Conservation (phyloP, 768 basidiomycete species). For the Chiua virens region DNA sequence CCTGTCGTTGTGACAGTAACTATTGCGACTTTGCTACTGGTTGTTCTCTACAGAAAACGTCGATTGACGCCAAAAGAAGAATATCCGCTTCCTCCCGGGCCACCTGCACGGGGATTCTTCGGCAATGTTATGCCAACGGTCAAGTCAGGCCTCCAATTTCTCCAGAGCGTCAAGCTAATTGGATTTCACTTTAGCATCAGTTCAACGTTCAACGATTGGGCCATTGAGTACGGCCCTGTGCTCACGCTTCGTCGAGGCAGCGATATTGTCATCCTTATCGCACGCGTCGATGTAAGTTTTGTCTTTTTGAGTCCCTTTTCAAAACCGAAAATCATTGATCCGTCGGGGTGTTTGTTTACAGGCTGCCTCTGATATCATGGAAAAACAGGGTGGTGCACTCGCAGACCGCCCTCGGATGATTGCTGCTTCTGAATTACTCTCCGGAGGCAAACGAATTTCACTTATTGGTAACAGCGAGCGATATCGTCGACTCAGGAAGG, state of each 20-base stretch:
- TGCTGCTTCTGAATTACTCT: conserved; percentile 51
- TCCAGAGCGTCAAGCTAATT: not conserved
- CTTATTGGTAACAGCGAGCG: conserved; percentile 50
- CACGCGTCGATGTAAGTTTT: conserved; percentile 16
- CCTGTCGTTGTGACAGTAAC: not conserved
- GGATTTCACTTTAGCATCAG: conserved; percentile 9
- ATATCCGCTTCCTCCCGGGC: conserved; percentile 16
- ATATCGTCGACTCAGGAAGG: conserved; percentile 56
- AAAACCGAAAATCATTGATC: too few relatives aligned
- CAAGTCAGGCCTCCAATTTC: conserved; percentile 5
- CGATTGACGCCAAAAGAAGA: conserved; percentile 5
- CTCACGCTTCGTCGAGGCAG: conserved; percentile 52
- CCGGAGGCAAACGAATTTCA: conserved; percentile 53
- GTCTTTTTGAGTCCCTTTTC: not conserved
- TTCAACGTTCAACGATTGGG: conserved; percentile 48
- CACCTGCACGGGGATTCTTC: conserved; percentile 10
- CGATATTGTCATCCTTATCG: conserved; percentile 16
- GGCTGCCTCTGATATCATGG: conserved; percentile 61
- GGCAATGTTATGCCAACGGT: not conserved
- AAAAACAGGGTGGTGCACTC: conserved; percentile 53
- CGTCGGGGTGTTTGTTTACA: conserved; percentile 16
- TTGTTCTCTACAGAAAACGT: not conserved
- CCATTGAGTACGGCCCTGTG: conserved; percentile 57
- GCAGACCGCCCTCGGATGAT: conserved; percentile 53
- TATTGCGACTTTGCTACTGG: not conserved